Base-by-base conservation (phyloP, 352 stramenopile genomes). In the Globisporangium canariense region DNA sequence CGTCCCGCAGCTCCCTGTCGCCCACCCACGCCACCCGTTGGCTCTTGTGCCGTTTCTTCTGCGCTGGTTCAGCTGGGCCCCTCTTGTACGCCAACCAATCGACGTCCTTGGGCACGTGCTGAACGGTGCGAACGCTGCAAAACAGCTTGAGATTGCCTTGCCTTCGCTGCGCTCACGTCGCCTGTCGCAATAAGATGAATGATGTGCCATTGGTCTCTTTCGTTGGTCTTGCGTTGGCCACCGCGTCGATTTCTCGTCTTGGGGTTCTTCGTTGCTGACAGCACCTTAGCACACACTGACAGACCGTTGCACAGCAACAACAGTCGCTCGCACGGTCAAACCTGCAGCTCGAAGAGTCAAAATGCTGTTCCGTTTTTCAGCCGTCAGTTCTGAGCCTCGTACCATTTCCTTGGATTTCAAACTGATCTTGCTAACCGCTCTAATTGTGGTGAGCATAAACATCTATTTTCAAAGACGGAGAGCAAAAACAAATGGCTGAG, bases 1-100 rank as follows among this genome's bases (percentile, higher is more conserved):
- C 22, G 22, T 25, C 22, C 22, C 22, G 22, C 22, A 25, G 22
- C 22, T 1, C 22, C 22, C 0, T 25, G 1, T 25, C 22, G 22
- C 22, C 22, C 22, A 25, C 22, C 22, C 22, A 25, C 22, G 22
- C 22, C 22, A 25, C 22, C 22, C 22, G 22, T 25, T 25, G 22
- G 1, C 1, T 1, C 22, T 25, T 1, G 22, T 25, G 22, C 22
- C 22, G 22, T n/a, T 49, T 49, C 43, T 22, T 20, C 43, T 22
- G 14, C 43, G 43, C 14, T 49, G 43, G 43, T n/a, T 49, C 14
- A 8, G 43, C 43, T n/a, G 16, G 30, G 28, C 30, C 14, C 52
- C 46, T 34, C 52, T 58, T 58, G 30, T 46, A 58, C 52, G 20
- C 32, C 28, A 58, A 18, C 52, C 32, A 58, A 30, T 58, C 52